Evolutionary conservation across 2,329 filamentous ascomycete genomes (phyloP), one percentile per base, ranked within the genome.

Genomic region (Trichophyton rubrum): DNA sequence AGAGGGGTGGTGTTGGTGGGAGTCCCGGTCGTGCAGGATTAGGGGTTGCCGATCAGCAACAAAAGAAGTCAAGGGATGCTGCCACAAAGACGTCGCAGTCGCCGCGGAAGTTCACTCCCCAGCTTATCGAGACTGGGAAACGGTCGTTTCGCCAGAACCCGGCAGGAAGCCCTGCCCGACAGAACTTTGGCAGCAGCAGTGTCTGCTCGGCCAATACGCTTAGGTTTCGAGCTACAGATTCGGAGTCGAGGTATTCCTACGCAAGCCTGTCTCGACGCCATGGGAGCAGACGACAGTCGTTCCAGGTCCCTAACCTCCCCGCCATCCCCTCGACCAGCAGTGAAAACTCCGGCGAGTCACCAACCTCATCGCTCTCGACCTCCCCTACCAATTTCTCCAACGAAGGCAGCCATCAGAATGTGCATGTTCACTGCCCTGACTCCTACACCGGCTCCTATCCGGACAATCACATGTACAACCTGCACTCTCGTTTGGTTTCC

Each of bases 81-180:
- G 43, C 22, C 11, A n/a, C 22, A 20, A 49, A 51, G 53, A 24
- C 35, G 45, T 47, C 45, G 27, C 56, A 47, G 33, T 47, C 27
- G 22, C 53, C 57, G 7, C 63, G 66, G 3, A 76, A 79, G 47
- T 95, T 95, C 71, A 81, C 85, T 33, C 90, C 90, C 11, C 86
- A 92, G 68, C 78, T 95, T 60, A 85, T 95, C 63, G 89, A 92
- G 72, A 91, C 88, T 2, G 87, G 87, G 3, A 83, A 85, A 67
- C 81, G 90, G 59, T 84, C 85, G 38, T 83, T 87, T 64, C 84
- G 84, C 67, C 81, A 81, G 15, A 84, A 84, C 20, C 86, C 79
- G 0, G 80, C 79, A 15, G 30, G 30, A 8, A 38, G 33, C 30
- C 30, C 55, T 30, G 55, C 30, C 4, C 55, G 38, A n/a, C 33